A percentile compares a stretch with the other conserved stretches of the same genome.
Evolutionary conservation across 371 early-diverging fungal species (phyloP).

Genomic region (Lichtheimia corymbifera): DNA sequence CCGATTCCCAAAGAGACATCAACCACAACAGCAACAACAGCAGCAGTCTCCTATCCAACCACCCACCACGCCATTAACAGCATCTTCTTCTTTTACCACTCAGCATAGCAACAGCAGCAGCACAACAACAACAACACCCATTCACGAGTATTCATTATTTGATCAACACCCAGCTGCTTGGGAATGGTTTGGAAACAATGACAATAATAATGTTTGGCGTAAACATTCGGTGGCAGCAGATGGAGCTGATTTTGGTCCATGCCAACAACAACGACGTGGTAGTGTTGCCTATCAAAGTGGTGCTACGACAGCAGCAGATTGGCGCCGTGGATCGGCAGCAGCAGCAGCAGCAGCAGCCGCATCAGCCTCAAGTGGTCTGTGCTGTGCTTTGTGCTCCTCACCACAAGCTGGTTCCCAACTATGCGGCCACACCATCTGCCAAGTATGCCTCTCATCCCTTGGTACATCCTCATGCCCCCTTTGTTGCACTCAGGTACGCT

Average conservation of each 20-base stretch:
- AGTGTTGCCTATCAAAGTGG: no score
- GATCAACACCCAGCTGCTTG: slow-evolving; percentile 10
- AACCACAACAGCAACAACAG: not conserved
- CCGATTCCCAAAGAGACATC: not conserved
- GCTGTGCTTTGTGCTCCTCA: slow-evolving; percentile 8
- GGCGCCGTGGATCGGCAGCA: slow-evolving; percentile 10
- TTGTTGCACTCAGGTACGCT: not conserved
- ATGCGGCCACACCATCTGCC: slow-evolving; percentile 25
- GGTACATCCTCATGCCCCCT: not conserved
- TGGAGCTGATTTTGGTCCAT: slow-evolving; percentile 11
- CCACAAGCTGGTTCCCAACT: slow-evolving; percentile 5
- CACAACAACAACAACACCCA: slow-evolving; percentile 5
- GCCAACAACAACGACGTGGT: slow-evolving; percentile 5
- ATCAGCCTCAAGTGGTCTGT: not conserved
- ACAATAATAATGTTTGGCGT: slow-evolving; percentile 15
- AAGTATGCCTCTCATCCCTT: slow-evolving; percentile 13
- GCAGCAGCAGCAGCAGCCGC: slow-evolving; percentile 11
- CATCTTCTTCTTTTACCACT: slow-evolving; percentile 1
- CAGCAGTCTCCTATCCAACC: slow-evolving; percentile 5
- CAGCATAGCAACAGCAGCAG: not conserved
- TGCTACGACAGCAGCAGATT: not conserved
- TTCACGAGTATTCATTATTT: slow-evolving; percentile 19
- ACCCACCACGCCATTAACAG: slow-evolving; percentile 8
- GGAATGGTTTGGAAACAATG: slow-evolving; percentile 13
- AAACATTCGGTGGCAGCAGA: slow-evolving; percentile 26